Evolutionary conservation across 2,329 filamentous ascomycete species (phyloP).

Genomic region (Cordyceps militaris): DNA sequence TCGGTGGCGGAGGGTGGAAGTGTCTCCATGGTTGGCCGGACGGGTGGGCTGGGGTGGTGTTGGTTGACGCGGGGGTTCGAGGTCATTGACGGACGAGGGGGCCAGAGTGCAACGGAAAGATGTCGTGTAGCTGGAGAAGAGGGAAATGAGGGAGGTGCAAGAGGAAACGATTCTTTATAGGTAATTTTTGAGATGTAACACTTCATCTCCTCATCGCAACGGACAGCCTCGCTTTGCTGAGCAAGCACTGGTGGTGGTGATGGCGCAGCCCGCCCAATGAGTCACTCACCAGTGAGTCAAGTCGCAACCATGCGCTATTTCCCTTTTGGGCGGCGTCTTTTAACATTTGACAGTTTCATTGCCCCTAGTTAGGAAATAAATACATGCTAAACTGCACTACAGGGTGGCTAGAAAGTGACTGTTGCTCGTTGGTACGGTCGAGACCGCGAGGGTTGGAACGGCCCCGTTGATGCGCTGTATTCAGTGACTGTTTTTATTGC

Average conservation of each 20-base stretch:
- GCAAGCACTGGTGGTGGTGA: background rate
- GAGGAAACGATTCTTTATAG: background rate
- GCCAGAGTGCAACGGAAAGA: background rate
- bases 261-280: background rate
- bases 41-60: background rate
- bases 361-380: too few relatives aligned
- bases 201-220: background rate
- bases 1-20: background rate
- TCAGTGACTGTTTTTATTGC: too few relatives aligned
- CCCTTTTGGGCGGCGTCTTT: background rate
- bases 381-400: too few relatives aligned
- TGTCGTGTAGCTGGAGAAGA: background rate
- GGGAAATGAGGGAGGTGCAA: background rate
- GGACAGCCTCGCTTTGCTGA: background rate
- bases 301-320: background rate
- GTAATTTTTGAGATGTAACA: background rate
- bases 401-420: too few relatives aligned
- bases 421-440: too few relatives aligned
- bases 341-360: too few relatives aligned
- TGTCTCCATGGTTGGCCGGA: background rate
- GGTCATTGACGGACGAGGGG: background rate
- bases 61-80: background rate
- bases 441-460: too few relatives aligned
- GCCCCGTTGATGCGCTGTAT: too few relatives aligned
- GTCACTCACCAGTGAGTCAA: constrained; percentile 1